Base-by-base conservation (phyloP, 2,329 filamentous ascomycete genomes). In the Fusarium sp. region DNA sequence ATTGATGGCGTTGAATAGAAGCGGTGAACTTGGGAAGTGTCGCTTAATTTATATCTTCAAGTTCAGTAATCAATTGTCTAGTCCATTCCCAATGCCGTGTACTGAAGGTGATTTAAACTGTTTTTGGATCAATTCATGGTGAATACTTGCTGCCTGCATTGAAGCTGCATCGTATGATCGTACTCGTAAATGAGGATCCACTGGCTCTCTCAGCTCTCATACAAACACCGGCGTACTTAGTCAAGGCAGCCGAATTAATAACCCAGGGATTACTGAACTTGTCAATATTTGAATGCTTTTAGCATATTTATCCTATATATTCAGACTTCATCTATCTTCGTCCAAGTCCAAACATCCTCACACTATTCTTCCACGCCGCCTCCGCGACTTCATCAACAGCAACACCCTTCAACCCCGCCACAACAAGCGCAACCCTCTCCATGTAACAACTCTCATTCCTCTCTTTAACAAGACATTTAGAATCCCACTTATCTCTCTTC, bases 381-480 rank as follows among this genome's bases (percentile, higher is more conserved):
- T 80, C 73, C 0, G 78, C 79, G 24, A 86, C 78, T 46, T 85
- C 80, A 21, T 84, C 78, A 0, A 85, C 77, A 3, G 67, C 41
- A 3, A 81, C 39, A 1, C 80, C 83, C 61, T 83, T 85, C 49
- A 86, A 56, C 10, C 84, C 84, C 4, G 84, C 84, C 7, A 85
- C 83, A 2, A 85, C 74, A 48, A 80, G 75, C 1, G 82, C 84
- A 33, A 86, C 83, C 44, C 80, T 75, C 39, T 81, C 81, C 15
- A 86, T 83, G 0, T 74, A 75, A 64, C 84, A 86, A 47, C 84
- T 85, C 69, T 86, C 84, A 63, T 86, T 86, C 39, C 83, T 74
- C 58, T 82, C 82, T 67, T 86, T 87, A 3, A 86, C 78, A 82
- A 86, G 84, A 31, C 76, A 75, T 0, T 78, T 80, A 10, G 65